Evolutionary conservation across 1,139 yeast genomes (phyloP).

Genomic region (Candida freyschussii): DNA sequence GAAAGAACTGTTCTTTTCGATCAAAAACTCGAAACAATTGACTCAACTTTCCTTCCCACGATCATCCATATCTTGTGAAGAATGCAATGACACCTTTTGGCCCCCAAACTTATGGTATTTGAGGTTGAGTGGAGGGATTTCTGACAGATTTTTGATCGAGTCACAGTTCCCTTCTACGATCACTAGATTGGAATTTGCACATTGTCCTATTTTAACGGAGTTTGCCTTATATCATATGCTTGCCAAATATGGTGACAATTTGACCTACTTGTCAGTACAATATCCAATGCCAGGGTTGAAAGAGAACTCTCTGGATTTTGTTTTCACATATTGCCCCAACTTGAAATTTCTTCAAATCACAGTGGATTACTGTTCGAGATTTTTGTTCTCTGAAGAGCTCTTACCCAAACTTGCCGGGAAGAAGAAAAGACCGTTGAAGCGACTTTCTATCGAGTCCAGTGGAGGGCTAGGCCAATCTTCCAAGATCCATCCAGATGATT

Average conservation of each 20-base stretch:
- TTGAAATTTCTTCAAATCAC: slow-evolving; percentile 58
- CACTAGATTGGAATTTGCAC: slow-evolving; percentile 70
- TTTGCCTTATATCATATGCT: slow-evolving; percentile 58
- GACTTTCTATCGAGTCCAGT: slow-evolving; percentile 72
- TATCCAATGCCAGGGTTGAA: slow-evolving; percentile 86
- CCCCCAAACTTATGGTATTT: slow-evolving; percentile 70
- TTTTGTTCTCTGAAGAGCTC: slow-evolving; percentile 56
- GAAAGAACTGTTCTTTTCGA: slow-evolving; percentile 71
- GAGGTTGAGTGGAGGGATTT: slow-evolving; percentile 83
- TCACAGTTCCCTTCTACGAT: slow-evolving; percentile 71
- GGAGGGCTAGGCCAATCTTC: slow-evolving; percentile 85
- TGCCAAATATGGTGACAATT: slow-evolving; percentile 57
- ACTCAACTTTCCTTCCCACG: slow-evolving; percentile 85
- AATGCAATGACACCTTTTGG: slow-evolving; percentile 55
- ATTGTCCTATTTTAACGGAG: slow-evolving; percentile 74
- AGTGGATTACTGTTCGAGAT: slow-evolving; percentile 76
- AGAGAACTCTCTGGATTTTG: slow-evolving; percentile 64
- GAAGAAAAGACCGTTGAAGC: slow-evolving; percentile 46
- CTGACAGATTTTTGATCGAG: slow-evolving; percentile 67
- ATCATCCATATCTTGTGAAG: slow-evolving; percentile 73
- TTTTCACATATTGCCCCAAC: slow-evolving; percentile 73
- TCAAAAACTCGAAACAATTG: slow-evolving; percentile 53
- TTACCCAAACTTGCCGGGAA: slow-evolving; percentile 32
- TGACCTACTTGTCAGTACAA: slow-evolving; percentile 59
- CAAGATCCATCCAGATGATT: slow-evolving; percentile 80